Percentiles rank a stretch among this genome's conserved stretches.
Evolutionary conservation across 805 yeast genomes (phyloP).

Genomic region (Saturnispora hagleri): DNA sequence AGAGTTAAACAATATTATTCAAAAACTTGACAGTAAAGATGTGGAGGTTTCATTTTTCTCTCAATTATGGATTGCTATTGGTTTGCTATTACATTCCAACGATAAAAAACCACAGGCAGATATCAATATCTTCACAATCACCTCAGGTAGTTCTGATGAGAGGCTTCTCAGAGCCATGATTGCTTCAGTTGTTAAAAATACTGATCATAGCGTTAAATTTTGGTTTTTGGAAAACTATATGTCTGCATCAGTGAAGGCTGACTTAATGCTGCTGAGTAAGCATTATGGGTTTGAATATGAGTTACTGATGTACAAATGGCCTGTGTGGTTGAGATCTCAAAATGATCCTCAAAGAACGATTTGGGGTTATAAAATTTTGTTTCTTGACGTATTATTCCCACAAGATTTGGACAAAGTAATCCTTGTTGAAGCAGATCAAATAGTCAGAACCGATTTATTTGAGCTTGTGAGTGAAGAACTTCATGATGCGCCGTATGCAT

Average conservation of each 20-base stretch:
- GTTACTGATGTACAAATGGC: slow-evolving; percentile 86
- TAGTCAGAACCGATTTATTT: slow-evolving; percentile 64
- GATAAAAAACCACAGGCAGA: slow-evolving; percentile 36
- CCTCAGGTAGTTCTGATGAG: slow-evolving; percentile 76
- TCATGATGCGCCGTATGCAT: slow-evolving; percentile 79
- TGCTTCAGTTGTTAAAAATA: slow-evolving; percentile 59
- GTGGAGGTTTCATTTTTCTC: slow-evolving; percentile 6
- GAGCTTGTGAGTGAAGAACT: slow-evolving; percentile 63
- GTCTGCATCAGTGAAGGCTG: slow-evolving; percentile 56
- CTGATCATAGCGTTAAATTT: slow-evolving; percentile 60
- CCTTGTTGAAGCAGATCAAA: slow-evolving; percentile 81
- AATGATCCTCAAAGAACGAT: slow-evolving; percentile 67
- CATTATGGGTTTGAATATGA: slow-evolving; percentile 62
- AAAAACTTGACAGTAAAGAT: background rate
- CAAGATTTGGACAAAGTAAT: slow-evolving; percentile 63
- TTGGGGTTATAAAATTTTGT: slow-evolving; percentile 84
- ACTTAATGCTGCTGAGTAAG: slow-evolving; percentile 50
- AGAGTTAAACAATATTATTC: slow-evolving; percentile 4
- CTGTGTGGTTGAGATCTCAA: slow-evolving; percentile 77
- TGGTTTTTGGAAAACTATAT: slow-evolving; percentile 82
- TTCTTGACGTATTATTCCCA: slow-evolving; percentile 83
- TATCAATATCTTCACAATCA: slow-evolving; percentile 72
- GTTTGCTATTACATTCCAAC: background rate
- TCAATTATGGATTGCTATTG: background rate
- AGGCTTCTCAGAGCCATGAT: slow-evolving; percentile 71